Percentiles rank a stretch among this genome's conserved stretches.
Evolutionary conservation across 352 stramenopile genomes (phyloP).

Genomic region (Pythium phragmiticola): DNA sequence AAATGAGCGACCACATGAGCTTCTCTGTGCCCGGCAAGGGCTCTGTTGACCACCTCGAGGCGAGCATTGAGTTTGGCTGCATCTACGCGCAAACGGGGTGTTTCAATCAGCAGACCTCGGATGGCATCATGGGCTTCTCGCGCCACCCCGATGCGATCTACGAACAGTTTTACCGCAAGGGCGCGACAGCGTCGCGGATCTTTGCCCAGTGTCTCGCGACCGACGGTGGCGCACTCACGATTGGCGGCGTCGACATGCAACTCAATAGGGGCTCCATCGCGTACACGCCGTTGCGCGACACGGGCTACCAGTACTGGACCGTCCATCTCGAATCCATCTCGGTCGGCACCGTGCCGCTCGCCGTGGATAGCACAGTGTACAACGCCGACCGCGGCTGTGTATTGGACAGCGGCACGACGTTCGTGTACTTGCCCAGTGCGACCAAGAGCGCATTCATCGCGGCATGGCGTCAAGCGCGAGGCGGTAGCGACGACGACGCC

Average conservation of each 20-base stretch:
- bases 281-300: constrained; percentile 83
- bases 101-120: constrained; percentile 90
- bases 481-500: constrained; percentile 37
- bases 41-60: constrained; percentile 24
- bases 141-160: constrained; percentile 86
- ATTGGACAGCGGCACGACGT: constrained; percentile 80
- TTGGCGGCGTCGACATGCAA: constrained; percentile 86
- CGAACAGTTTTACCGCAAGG: constrained; percentile 87
- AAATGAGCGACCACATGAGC: constrained; percentile 76
- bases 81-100: constrained; percentile 90
- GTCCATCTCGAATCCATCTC: constrained; percentile 55
- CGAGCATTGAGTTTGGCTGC: constrained; percentile 92
- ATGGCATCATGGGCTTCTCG: constrained; percentile 98
- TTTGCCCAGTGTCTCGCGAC: constrained; percentile 94
- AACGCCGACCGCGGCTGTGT: constrained; percentile 71
- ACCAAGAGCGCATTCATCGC: constrained; percentile 37
- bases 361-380: constrained; percentile 40
- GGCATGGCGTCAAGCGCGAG: constrained; percentile 48
- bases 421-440: constrained; percentile 61
- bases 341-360: constrained; percentile 35
- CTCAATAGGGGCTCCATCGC: constrained; percentile 74
- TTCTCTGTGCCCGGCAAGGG: constrained; percentile 28
- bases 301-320: constrained; percentile 80
- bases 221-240: constrained; percentile 88
- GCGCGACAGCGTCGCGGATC: constrained; percentile 78